Evolutionary conservation across 2,329 filamentous ascomycete species (phyloP), one percentile per base, ranked within the genome.

Genomic region (Tolypocladium tundrense): DNA sequence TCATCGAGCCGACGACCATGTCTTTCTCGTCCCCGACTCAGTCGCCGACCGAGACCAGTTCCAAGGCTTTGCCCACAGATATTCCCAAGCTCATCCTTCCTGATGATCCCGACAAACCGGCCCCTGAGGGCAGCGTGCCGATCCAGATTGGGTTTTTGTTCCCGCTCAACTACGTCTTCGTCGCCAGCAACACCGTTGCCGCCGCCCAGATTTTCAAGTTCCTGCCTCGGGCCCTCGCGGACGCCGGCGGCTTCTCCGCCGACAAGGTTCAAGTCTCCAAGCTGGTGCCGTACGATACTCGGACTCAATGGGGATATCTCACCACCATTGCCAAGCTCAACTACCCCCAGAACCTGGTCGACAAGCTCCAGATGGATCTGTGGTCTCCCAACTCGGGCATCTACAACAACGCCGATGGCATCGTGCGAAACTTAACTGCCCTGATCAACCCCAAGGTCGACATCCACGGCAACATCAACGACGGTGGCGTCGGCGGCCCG

Each of bases 111-210:
- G 76, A 79, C 24, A 64, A 70, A 11, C 60, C 74, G 5, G 71
- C 78, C 21, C 88, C 90, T 0, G 73, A 78, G 4, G 88, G 89
- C 64, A 85, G 83, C 1, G 85, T 83, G 4, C 73, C 89, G 64
- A 87, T 96, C 64, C 91, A 96, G 69, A 81, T 97, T 61, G 94
- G 89, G 40, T 97, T 97, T 80, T 77, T 84, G 56, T 88, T 85
- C 67, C 82, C 83, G 1, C 80, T 96, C 64, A 93, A 95, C 75
- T 99, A 94, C 72, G 76, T 82, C 10, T 96, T 95, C 68, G 88
- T 97, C 35, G 86, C 88, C 13, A 77, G 77, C 27, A 85, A 88
- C 61, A 79, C 84, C 16, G 79, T 87, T 62, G 88, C 91, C 21
- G 88, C 90, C 6, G 84, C 84, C 43, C 93, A 97, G 73, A 90